Conservation (phyloP, 768 basidiomycete species). For the Trametes punicea region DNA sequence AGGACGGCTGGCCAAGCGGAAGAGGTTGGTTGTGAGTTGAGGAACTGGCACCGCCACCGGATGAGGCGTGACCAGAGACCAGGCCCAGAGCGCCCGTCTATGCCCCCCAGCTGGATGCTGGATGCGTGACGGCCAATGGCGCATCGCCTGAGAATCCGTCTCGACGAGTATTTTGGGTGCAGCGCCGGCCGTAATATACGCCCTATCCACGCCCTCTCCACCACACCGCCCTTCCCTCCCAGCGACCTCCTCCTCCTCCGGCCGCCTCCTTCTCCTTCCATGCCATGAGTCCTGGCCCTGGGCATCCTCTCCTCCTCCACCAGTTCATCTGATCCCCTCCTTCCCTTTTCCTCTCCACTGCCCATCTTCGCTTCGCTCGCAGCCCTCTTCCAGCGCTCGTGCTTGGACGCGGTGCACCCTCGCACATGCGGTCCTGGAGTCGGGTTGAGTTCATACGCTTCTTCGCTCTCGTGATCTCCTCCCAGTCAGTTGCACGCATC, state of each 20-base stretch:
- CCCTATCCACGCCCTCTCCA: too few relatives aligned
- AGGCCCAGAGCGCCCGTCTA: too few relatives aligned
- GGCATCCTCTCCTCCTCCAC: constrained; percentile 3
- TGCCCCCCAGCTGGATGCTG: too few relatives aligned
- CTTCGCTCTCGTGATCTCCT: background rate
- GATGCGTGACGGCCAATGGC: too few relatives aligned
- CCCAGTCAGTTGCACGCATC: constrained; percentile 5
- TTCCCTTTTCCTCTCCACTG: background rate
- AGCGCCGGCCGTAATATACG: background rate
- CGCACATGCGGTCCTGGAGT: constrained; percentile 16
- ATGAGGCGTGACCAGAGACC: too few relatives aligned
- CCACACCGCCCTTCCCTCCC: too few relatives aligned
- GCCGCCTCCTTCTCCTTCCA: constrained; percentile 3
- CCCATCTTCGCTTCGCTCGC: background rate
- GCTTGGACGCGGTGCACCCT: constrained; percentile 11
- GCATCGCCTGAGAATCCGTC: too few relatives aligned
- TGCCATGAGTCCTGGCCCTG: constrained; percentile 15
- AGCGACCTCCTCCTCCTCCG: background rate
- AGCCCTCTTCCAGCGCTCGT: background rate
- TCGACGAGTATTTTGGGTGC: constrained; percentile 10
- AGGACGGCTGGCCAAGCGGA: background rate
- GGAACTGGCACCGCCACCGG: too few relatives aligned
- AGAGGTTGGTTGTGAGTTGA: background rate
- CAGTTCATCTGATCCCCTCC: background rate
- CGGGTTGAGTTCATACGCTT: background rate